Conservation (phyloP, 306 rosid species). For the Inga oerstediana region DNA sequence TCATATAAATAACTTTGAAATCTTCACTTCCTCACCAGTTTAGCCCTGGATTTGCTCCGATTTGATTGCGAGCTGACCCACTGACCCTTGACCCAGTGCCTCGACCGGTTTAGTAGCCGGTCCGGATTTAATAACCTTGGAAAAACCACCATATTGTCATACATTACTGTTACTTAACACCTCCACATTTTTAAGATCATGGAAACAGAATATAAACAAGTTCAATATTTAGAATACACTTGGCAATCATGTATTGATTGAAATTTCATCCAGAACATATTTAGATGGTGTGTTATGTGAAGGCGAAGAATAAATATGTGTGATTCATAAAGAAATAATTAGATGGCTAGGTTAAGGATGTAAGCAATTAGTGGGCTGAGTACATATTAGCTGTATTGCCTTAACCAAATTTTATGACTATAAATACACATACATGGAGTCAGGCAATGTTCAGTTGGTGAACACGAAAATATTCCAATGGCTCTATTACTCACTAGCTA, state of each 20-base stretch:
- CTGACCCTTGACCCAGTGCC: no score
- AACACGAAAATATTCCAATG: neutral
- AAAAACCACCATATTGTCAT: neutral
- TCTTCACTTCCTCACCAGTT: no score
- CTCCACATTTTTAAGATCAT: neutral
- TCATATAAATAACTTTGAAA: no score
- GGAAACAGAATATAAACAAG: neutral
- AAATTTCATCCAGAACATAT: neutral
- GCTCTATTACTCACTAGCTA: neutral
- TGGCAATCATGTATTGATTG: neutral
- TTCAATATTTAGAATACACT: neutral
- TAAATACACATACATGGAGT: neutral
- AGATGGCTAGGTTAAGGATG: neutral
- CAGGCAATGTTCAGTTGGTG: neutral
- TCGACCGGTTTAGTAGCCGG: no score
- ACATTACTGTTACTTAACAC: neutral
- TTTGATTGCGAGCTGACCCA: no score
- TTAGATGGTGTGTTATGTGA: neutral
- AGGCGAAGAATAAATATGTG: neutral
- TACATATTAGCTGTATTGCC: neutral
- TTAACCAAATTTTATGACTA: neutral
- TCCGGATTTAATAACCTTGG: no score
- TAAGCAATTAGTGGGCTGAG: neutral
- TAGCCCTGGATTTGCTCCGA: no score
- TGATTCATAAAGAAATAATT: neutral